Evolutionary conservation across 345 rosid species (phyloP).

Genomic region (Citrus mangshanensis): DNA sequence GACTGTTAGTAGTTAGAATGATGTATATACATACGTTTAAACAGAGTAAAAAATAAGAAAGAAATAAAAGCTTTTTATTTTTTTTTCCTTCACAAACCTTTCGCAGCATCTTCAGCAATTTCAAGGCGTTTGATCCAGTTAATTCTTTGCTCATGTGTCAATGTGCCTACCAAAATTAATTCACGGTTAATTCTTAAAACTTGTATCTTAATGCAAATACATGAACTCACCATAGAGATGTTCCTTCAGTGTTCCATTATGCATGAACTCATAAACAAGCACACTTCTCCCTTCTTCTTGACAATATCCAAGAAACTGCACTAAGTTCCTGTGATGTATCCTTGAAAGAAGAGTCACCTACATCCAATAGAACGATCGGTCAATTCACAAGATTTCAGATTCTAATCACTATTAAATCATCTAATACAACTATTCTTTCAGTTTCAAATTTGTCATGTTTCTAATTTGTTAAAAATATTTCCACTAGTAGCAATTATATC

Average conservation of each 20-base stretch:
- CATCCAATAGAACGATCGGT: conserved; percentile 10
- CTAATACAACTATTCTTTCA: background rate
- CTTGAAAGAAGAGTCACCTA: conserved; percentile 95
- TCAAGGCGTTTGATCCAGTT: conserved; percentile 93
- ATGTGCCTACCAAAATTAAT: conserved; percentile 42
- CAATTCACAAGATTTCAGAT: conserved; percentile 14
- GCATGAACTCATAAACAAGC: conserved; percentile 97
- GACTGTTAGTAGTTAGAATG: too few species aligned
- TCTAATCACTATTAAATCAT: background rate
- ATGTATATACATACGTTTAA: too few species aligned
- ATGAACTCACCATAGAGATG: conserved; percentile 78
- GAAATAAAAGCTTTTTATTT: too few species aligned
- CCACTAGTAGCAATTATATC: background rate
- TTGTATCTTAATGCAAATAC: conserved; percentile 1
- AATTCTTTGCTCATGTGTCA: conserved; percentile 54
- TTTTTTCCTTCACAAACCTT: conserved; percentile 42
- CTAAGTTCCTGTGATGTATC: conserved; percentile 97
- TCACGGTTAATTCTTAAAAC: conserved; percentile 2
- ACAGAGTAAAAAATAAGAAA: too few species aligned
- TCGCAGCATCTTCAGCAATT: conserved; percentile 96
- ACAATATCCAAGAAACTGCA: conserved; percentile 96
- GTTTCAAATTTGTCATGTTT: background rate
- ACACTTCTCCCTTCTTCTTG: conserved; percentile 87
- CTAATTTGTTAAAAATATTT: background rate
- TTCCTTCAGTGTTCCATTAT: conserved; percentile 95